Evolutionary conservation across 106 monocot species (phyloP), one percentile per base, ranked within the genome.

Genomic region (Ottelia alismoides): DNA sequence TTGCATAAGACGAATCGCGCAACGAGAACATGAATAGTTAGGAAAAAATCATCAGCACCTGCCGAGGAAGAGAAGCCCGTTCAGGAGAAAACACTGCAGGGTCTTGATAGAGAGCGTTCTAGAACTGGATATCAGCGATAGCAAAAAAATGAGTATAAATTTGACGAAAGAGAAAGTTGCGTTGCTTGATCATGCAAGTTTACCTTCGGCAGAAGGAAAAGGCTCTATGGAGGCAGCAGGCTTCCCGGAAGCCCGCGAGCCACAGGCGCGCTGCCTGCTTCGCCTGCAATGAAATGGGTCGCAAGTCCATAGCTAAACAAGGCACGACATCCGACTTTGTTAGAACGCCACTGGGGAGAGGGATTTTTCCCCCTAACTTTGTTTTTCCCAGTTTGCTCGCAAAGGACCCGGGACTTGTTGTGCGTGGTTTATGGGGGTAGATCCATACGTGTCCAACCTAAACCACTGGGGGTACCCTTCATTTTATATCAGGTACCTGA

Each of bases 21-120:
- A 2, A 20, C 30, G 32, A 29, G 25, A n/a, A 0, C 22, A 45
- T 24, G 32, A 31, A 14, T 51, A n/a, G 6, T 11, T 7, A 1
- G 3, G 23, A 24, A 5, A 50, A 19, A 14, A 45, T 27, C 18
- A 3, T 22, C 12, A 6, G 6, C 29, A 98, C 98, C 98, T 98
- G 48, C 90, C 96, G 7, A 98, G 57, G 76, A 79, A 98, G 31
- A 98, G 90, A 18, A 98, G 52, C 0, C 98, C 98, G 65, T 98
- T 98, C 35, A 98, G 45, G 43, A 98, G 82, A 30, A 98, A 98
- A 64, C 98, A 98, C 68, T 98, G 98, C 20, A 84, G 82, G 18
- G 76, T 86, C 55, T 85, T 76, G 22, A 75, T 63, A 61, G 60
- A 60, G 23, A 98, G 71, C 55, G 51, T 53, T 72, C 65, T 74